Evolutionary conservation across 148 eudicot genomes (phyloP).

Genomic region (Amaranthus hypochondriacus): DNA sequence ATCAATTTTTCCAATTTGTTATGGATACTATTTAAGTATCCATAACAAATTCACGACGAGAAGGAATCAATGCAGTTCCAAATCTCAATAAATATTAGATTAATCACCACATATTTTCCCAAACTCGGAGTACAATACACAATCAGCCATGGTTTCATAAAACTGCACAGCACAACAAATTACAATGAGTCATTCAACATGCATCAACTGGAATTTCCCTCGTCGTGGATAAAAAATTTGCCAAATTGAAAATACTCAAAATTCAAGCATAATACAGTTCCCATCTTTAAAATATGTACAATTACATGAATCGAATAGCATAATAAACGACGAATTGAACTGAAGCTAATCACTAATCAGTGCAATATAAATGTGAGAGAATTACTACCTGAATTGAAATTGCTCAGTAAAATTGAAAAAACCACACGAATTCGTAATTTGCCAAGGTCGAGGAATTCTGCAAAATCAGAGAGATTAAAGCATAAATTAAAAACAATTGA

Average conservation of each 20-base stretch:
- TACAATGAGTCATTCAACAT: neutral
- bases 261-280: neutral
- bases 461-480: no score
- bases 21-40: no score
- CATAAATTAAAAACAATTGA: no score
- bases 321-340: neutral
- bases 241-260: neutral
- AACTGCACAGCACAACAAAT: no score
- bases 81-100: no score
- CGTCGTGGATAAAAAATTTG: neutral
- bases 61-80: no score
- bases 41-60: no score
- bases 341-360: neutral
- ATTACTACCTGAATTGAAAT: conserved; percentile 23
- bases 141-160: neutral
- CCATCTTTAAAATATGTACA: neutral
- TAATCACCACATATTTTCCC: no score
- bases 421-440: conserved; percentile 10
- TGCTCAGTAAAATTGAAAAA: conserved; percentile 4
- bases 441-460: no score
- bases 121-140: neutral
- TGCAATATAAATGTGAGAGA: neutral
- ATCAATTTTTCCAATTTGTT: no score
- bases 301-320: neutral
- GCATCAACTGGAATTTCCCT: neutral